These are phyloP conservation scores for Epichloe sylvatica DNA, from an alignment of 2,329 filamentous ascomycete species.

Conservation along the genomic window DNA sequence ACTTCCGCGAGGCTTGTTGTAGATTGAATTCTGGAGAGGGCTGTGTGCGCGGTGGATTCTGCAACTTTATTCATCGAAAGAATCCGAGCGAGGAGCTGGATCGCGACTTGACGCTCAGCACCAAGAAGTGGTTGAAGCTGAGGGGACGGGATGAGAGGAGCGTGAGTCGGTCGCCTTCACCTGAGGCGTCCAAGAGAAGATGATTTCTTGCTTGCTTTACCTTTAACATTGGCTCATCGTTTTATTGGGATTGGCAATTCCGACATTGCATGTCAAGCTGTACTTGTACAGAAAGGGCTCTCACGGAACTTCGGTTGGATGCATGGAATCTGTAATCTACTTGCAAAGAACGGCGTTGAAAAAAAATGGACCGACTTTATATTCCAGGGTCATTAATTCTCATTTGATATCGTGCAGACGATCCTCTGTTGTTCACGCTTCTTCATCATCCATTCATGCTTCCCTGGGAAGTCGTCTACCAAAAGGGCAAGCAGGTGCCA, in stretches of 20 bases:
- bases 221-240: background rate
- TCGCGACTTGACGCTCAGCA: conserved; percentile 69
- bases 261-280: background rate
- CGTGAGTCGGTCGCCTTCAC: conserved; percentile 68
- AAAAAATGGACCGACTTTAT: conserved; percentile 7
- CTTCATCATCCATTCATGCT: conserved; percentile 1
- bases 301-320: background rate
- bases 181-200: conserved; percentile 65
- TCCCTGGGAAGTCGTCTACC: background rate
- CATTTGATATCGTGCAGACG: conserved; percentile 2
- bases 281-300: background rate
- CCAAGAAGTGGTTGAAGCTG: conserved; percentile 90
- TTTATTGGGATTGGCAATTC: background rate
- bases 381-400: conserved; percentile 8
- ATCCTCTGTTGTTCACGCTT: conserved; percentile 6
- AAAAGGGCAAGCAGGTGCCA: background rate
- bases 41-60: conserved; percentile 91
- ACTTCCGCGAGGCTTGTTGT: conserved; percentile 96
- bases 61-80: conserved; percentile 98
- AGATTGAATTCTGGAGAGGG: conserved; percentile 88
- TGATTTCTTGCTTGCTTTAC: background rate
- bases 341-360: conserved; percentile 13
- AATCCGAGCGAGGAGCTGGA: conserved; percentile 84
- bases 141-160: conserved; percentile 75
- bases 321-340: background rate